These are phyloP conservation scores for Mortierella antarctica DNA, from an alignment of 192 early-diverging fungal genomes.

Conservation along the genomic window DNA sequence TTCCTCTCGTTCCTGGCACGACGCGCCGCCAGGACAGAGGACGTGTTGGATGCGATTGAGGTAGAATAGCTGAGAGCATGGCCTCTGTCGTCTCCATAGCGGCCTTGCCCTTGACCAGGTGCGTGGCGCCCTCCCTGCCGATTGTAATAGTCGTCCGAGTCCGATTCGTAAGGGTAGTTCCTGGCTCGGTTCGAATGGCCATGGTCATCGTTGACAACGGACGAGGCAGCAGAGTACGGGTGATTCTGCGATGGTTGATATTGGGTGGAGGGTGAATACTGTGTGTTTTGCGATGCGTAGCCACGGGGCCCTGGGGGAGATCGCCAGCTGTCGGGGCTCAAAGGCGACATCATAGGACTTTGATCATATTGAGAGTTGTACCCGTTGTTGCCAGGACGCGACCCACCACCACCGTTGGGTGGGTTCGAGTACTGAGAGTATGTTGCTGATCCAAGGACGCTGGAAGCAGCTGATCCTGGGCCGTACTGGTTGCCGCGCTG, in stretches of 20 bases:
- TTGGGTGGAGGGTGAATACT: conserved; percentile 13
- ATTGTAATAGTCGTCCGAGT: conserved; percentile 48
- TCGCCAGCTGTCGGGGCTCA: conserved; percentile 42
- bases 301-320: conserved; percentile 45
- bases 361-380: conserved; percentile 33
- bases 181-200: conserved; percentile 5
- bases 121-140: conserved; percentile 11
- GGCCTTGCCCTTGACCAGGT: conserved; percentile 16
- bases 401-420: neutral
- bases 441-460: neutral
- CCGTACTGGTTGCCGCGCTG: neutral
- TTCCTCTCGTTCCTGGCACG: conserved; percentile 38
- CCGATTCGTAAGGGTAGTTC: conserved; percentile 24
- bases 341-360: conserved; percentile 48
- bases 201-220: conserved; percentile 33
- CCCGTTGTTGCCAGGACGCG: conserved; percentile 12
- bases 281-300: conserved; percentile 13
- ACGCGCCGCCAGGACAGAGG: conserved; percentile 34
- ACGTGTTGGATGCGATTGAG: conserved; percentile 38
- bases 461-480: neutral
- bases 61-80: conserved; percentile 34
- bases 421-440: conserved; percentile 15
- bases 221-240: conserved; percentile 14
- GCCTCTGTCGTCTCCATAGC: conserved; percentile 9
- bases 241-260: conserved; percentile 14